These are phyloP conservation scores for Lolium multiflorum DNA, from an alignment of 176 grass and related monocot species.

Conservation along the genomic window DNA sequence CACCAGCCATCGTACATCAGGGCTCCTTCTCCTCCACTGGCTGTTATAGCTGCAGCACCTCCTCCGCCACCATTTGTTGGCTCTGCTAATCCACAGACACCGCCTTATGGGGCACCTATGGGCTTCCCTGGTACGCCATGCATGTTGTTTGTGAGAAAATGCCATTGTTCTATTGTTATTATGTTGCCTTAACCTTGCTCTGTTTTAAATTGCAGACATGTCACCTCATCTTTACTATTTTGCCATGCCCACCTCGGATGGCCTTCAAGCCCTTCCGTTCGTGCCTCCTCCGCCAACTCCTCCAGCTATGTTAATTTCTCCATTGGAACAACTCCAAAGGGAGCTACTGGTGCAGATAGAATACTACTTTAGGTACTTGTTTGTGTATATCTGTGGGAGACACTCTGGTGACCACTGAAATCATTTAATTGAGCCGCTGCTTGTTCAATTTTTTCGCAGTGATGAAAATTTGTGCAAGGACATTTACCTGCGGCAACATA, in stretches of 20 bases:
- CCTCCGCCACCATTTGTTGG: constrained; percentile 55
- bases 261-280: constrained; percentile 57
- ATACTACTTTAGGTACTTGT: constrained; percentile 88
- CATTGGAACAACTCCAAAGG: constrained; percentile 47
- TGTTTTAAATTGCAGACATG: constrained; percentile 56
- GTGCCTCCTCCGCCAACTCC: constrained; percentile 55
- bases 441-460: constrained; percentile 56
- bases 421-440: constrained; percentile 17
- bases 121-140: constrained; percentile 68
- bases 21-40: constrained; percentile 48
- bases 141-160: constrained; percentile 33
- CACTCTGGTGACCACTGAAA: background rate
- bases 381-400: background rate
- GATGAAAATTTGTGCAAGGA: constrained; percentile 92
- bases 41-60: constrained; percentile 50
- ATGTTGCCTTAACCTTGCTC: constrained; percentile 36
- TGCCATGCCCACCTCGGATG: constrained; percentile 45
- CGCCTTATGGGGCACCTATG: constrained; percentile 56
- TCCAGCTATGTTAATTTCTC: constrained; percentile 50
- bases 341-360: constrained; percentile 76
- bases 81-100: constrained; percentile 46
- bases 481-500: constrained; percentile 68
- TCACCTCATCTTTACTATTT: constrained; percentile 61
- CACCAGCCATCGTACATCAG: constrained; percentile 59
- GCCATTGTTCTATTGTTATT: constrained; percentile 47